phyloP scores from a whole-genome alignment of 306 rosid genomes.

The Prunus mongolica region DNA sequence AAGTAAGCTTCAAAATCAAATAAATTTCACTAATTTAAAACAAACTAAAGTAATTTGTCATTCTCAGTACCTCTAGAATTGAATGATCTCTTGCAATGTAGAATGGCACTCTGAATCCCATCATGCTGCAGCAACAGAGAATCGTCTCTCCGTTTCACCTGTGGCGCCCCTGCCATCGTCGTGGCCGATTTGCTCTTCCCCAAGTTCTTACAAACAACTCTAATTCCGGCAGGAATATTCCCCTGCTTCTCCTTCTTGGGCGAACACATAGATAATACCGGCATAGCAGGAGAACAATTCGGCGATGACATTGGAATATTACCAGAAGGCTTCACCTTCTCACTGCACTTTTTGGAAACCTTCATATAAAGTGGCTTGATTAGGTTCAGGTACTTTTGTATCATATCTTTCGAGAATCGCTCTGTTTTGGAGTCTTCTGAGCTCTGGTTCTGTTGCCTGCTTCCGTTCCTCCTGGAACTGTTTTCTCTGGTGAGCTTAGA shows the following conservation, averaged over 20 bases:
- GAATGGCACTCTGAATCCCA: slow-evolving; percentile 90
- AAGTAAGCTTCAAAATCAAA: neutral
- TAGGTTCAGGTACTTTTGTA: slow-evolving; percentile 59
- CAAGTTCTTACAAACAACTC: slow-evolving; percentile 54
- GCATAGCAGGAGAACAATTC: slow-evolving; percentile 26
- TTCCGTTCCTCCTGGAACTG: slow-evolving; percentile 38
- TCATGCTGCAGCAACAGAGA: slow-evolving; percentile 66
- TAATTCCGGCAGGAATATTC: slow-evolving; percentile 43
- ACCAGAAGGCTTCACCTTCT: slow-evolving; percentile 12
- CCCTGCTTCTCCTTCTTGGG: slow-evolving; percentile 49
- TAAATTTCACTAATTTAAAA: neutral
- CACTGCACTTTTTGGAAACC: slow-evolving; percentile 45
- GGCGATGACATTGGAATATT: slow-evolving; percentile 18
- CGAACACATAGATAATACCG: slow-evolving; percentile 27
- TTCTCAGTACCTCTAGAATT: slow-evolving; percentile 49
- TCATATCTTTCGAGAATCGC: slow-evolving; percentile 55
- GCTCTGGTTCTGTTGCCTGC: slow-evolving; percentile 6
- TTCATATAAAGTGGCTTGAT: slow-evolving; percentile 61
- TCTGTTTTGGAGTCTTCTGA: slow-evolving; percentile 39
- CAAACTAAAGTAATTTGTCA: neutral
- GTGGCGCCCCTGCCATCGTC: slow-evolving; percentile 31
- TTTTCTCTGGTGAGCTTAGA: slow-evolving; percentile 44
- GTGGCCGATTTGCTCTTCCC: slow-evolving; percentile 75
- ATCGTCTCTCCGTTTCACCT: slow-evolving; percentile 61
- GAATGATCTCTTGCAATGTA: slow-evolving; percentile 85